phyloP scores from a whole-genome alignment of 495 filamentous ascomycete species.

The Penicillium salamii region DNA sequence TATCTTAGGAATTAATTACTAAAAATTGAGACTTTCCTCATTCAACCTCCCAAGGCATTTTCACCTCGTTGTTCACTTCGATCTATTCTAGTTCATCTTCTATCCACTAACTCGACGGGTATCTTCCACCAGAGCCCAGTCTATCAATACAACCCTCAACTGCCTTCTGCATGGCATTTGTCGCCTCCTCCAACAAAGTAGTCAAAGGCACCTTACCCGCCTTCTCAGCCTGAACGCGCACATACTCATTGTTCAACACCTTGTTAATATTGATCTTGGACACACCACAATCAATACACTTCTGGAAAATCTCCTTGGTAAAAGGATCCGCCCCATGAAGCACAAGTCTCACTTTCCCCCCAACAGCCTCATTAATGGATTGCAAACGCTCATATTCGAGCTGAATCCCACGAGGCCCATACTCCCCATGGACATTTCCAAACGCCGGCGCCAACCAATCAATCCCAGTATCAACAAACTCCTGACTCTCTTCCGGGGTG shows the following conservation, averaged over 20 bases:
- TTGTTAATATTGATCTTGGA: slow-evolving; percentile 83
- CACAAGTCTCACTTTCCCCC: slow-evolving; percentile 62
- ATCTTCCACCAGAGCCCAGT: slow-evolving; percentile 64
- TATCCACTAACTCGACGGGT: slow-evolving; percentile 14
- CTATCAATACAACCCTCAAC: slow-evolving; percentile 74
- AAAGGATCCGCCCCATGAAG: slow-evolving; percentile 80
- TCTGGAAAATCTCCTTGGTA: slow-evolving; percentile 61
- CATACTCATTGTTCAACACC: slow-evolving; percentile 71
- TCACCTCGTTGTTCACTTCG: too few relatives aligned
- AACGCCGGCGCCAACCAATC: slow-evolving; percentile 83
- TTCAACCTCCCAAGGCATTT: too few relatives aligned
- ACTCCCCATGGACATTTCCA: slow-evolving; percentile 83
- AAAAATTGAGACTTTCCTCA: too few relatives aligned
- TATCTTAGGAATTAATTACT: too few relatives aligned
- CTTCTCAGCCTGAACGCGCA: slow-evolving; percentile 63
- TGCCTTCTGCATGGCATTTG: slow-evolving; percentile 68
- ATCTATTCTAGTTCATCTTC: too few relatives aligned
- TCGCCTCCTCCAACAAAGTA: slow-evolving; percentile 68
- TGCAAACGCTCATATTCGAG: slow-evolving; percentile 69
- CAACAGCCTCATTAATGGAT: slow-evolving; percentile 59
- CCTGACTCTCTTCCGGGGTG: slow-evolving; percentile 70
- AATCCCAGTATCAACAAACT: slow-evolving; percentile 77
- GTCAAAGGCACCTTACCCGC: slow-evolving; percentile 64
- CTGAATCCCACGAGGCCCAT: slow-evolving; percentile 70
- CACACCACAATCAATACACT: slow-evolving; percentile 69